These are phyloP conservation scores for Novymonas esmeraldas DNA, from an alignment of 208 protist species.

Conservation along the genomic window DNA sequence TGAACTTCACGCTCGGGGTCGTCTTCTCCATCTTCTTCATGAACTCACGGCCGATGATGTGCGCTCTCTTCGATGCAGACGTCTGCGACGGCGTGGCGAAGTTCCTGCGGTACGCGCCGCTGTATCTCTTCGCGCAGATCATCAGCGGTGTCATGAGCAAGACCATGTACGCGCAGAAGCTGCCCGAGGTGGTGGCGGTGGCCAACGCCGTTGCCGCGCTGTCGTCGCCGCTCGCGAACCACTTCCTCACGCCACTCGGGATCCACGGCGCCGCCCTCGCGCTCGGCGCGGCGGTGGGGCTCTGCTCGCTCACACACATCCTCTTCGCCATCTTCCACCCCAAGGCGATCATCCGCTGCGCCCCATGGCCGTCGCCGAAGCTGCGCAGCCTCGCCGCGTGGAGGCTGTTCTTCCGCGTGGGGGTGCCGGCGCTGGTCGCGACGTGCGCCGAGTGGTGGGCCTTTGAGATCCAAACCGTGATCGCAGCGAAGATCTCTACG, in stretches of 20 bases:
- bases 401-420: slow-evolving; percentile 55
- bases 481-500: slow-evolving; percentile 48
- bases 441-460: slow-evolving; percentile 82
- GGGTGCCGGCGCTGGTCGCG: slow-evolving; percentile 54
- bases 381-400: slow-evolving; percentile 43
- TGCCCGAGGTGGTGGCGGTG: slow-evolving; percentile 45
- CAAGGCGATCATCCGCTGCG: slow-evolving; percentile 46
- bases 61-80: slow-evolving; percentile 42
- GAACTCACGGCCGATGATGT: slow-evolving; percentile 39
- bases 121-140: slow-evolving; percentile 63
- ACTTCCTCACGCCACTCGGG: slow-evolving; percentile 60
- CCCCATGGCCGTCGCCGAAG: slow-evolving; percentile 59
- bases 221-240: slow-evolving; percentile 53
- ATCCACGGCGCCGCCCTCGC: slow-evolving; percentile 57
- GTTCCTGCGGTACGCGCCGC: slow-evolving; percentile 57
- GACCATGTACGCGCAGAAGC: slow-evolving; percentile 67
- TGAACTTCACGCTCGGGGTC: slow-evolving; percentile 45
- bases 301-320: slow-evolving; percentile 45
- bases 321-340: slow-evolving; percentile 55
- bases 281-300: slow-evolving; percentile 34
- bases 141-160: slow-evolving; percentile 65
- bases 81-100: slow-evolving; percentile 42
- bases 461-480: slow-evolving; percentile 68
- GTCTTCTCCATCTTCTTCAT: slow-evolving; percentile 62
- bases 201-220: slow-evolving; percentile 56